Evolutionary conservation across 2,329 filamentous ascomycete species (phyloP).

Genomic region (Stachybotrys echinatus): DNA sequence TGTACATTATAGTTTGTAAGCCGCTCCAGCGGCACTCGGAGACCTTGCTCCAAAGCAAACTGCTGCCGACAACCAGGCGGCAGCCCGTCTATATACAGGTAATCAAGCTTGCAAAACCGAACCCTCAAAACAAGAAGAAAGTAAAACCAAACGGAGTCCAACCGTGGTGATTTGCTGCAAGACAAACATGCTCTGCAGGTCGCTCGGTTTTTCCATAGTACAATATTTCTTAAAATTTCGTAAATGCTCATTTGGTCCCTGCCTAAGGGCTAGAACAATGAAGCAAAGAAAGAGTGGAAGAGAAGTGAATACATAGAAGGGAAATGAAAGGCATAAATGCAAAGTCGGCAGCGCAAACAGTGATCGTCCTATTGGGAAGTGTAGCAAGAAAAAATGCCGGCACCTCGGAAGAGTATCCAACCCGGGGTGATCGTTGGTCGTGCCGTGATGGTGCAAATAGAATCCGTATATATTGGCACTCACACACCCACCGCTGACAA

Average conservation of each 20-base stretch:
- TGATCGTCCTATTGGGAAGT: not conserved
- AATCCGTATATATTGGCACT: too few relatives aligned
- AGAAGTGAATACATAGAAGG: not conserved
- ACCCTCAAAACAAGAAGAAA: not conserved
- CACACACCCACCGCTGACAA: too few relatives aligned
- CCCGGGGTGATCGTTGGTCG: too few relatives aligned
- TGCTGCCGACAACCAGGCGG: not conserved
- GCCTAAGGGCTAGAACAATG: not conserved
- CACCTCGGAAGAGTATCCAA: too few relatives aligned
- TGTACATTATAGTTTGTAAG: not conserved
- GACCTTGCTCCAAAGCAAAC: not conserved
- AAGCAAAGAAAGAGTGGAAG: not conserved
- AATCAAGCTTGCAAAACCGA: not conserved
- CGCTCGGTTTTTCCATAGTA: not conserved
- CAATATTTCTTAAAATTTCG: not conserved
- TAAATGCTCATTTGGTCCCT: not conserved
- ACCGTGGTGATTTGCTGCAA: not conserved
- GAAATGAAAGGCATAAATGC: too few relatives aligned
- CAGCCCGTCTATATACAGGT: not conserved
- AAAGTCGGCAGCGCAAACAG: not conserved
- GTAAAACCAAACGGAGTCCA: not conserved
- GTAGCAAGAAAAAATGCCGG: not conserved
- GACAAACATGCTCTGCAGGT: not conserved
- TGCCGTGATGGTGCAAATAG: too few relatives aligned
- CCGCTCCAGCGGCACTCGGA: not conserved